A percentile compares a stretch with the other conserved stretches of the same genome.
These are phyloP conservation scores for Porogramme epimiltina DNA, from an alignment of 1,284 basidiomycete genomes.

Conservation along the genomic window DNA sequence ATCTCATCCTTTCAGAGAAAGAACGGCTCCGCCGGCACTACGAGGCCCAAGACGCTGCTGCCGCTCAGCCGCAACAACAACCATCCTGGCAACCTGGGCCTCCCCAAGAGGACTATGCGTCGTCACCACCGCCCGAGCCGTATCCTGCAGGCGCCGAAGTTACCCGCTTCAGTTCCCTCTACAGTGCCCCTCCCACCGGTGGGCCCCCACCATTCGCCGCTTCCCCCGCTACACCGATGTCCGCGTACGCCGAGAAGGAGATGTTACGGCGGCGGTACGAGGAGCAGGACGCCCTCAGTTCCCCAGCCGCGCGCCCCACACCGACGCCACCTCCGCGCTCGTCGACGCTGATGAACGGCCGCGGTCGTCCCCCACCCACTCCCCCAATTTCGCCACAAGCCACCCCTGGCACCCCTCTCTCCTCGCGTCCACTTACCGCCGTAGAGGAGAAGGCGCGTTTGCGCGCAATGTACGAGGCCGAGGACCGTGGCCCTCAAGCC, in stretches of 20 bases:
- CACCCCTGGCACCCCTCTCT: constrained; percentile 23
- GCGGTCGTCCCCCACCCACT: constrained; percentile 31
- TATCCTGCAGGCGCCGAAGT: constrained; percentile 13
- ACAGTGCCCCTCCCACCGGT: constrained; percentile 4
- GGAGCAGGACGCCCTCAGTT: constrained; percentile 46
- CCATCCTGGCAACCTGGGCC: constrained; percentile 16
- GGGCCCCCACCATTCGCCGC: constrained; percentile 22
- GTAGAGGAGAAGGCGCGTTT: constrained; percentile 77
- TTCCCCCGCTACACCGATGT: constrained; percentile 15
- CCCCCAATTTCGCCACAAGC: constrained; percentile 25
- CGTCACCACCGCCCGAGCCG: constrained; percentile 14
- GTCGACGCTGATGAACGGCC: constrained; percentile 11
- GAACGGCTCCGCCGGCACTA: constrained; percentile 54
- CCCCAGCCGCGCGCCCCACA: not conserved
- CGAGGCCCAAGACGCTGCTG: constrained; percentile 64
- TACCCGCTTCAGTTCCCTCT: constrained; percentile 1
- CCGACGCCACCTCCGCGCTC: constrained; percentile 31
- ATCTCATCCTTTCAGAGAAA: constrained; percentile 41
- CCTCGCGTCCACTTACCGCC: constrained; percentile 55
- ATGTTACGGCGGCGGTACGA: constrained; percentile 48
- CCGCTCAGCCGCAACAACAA: constrained; percentile 22
- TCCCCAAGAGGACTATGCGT: constrained; percentile 8
- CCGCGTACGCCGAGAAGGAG: constrained; percentile 55
- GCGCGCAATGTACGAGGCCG: constrained; percentile 60
- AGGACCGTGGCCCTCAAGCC: constrained; percentile 36